These are phyloP conservation scores for Cladosporium sp. DNA, from an alignment of 2,329 filamentous ascomycete species.

Conservation along the genomic window DNA sequence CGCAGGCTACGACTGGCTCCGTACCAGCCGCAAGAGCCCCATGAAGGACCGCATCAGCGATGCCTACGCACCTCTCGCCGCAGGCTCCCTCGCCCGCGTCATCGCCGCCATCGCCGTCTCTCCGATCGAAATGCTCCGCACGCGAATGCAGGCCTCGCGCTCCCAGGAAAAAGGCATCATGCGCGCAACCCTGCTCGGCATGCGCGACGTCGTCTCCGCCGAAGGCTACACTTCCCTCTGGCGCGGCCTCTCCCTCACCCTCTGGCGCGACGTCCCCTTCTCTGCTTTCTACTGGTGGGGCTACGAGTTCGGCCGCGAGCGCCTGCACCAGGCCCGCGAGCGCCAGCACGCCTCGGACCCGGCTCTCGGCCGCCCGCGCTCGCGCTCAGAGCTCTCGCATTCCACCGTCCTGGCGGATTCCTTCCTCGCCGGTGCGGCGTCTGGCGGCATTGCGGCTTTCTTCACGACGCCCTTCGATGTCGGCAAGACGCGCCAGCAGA, in stretches of 20 bases:
- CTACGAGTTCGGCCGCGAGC: constrained; percentile 75
- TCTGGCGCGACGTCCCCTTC: constrained; percentile 97
- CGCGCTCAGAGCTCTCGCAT: constrained; percentile 63
- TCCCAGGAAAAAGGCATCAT: constrained; percentile 58
- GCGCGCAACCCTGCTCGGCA: constrained; percentile 66
- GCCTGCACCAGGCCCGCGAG: constrained; percentile 61
- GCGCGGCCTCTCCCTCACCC: constrained; percentile 80
- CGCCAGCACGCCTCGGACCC: constrained; percentile 30
- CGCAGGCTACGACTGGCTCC: constrained; percentile 92
- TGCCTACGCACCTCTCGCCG: constrained; percentile 69
- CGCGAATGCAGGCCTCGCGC: constrained; percentile 67
- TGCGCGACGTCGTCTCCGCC: constrained; percentile 70
- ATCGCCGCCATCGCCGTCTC: constrained; percentile 77
- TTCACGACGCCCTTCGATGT: constrained; percentile 95
- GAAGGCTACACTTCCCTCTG: constrained; percentile 79
- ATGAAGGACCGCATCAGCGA: constrained; percentile 57
- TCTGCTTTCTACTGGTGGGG: constrained; percentile 98
- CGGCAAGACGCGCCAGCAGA: constrained; percentile 90
- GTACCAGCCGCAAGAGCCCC: constrained; percentile 66
- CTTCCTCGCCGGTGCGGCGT: constrained; percentile 77
- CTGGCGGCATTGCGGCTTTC: constrained; percentile 78
- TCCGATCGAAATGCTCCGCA: constrained; percentile 90
- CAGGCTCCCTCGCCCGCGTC: constrained; percentile 70
- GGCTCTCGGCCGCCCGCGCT: constrained; percentile 33
- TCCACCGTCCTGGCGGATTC: constrained; percentile 77